phyloP scores from a whole-genome alignment of 306 rosid species.

The barrel medic (Medicago truncatula) region MtrunA17r5.0-ANR NC_053042.1:55710001-55710500 shows the following conservation, averaged over 20 bases:
- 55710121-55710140: not conserved
- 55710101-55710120: conserved; percentile 7
- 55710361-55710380: conserved; percentile 88
- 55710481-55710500: conserved; percentile 21
- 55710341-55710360: conserved; percentile 86
- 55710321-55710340: conserved; percentile 72
- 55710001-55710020: not conserved
- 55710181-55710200: not conserved
- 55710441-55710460: not conserved
- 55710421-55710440: conserved; percentile 25
- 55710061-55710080: not conserved
- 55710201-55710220: conserved; percentile 20
- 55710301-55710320: conserved; percentile 77
- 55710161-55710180: not conserved
- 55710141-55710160: not conserved
- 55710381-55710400: conserved; percentile 97
- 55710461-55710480: conserved; percentile 28
- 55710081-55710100: conserved; percentile 20
- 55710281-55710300: conserved; percentile 79
- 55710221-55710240: conserved; percentile 4
- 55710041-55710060: not conserved
- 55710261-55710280: conserved; percentile 40
- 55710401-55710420: conserved; percentile 39
- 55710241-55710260: conserved; percentile 12
- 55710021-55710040: conserved; percentile 5